phyloP scores from a whole-genome alignment of 2,329 filamentous ascomycete genomes.

The Talaromyces sp. region DNA sequence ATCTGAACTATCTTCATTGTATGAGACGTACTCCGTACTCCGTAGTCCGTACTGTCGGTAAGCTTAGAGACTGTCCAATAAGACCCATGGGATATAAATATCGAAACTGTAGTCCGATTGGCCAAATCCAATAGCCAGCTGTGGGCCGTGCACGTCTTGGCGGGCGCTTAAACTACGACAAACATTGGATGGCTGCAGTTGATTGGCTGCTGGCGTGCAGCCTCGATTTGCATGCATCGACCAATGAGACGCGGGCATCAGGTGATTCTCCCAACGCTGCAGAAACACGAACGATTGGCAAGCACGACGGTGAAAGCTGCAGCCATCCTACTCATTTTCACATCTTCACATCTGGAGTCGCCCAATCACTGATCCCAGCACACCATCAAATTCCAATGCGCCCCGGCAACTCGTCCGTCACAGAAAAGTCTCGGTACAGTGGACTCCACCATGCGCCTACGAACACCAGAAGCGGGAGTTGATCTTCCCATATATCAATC shows the following conservation, averaged over 20 bases:
- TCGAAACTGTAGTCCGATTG: background rate
- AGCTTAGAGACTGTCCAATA: background rate
- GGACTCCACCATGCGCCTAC: constrained; percentile 7
- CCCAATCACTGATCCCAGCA: constrained; percentile 10
- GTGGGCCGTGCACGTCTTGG: constrained; percentile 12
- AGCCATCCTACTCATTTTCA: constrained; percentile 9
- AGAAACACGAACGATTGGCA: constrained; percentile 6
- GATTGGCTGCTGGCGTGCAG: constrained; percentile 1
- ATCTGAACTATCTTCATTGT: too few relatives aligned
- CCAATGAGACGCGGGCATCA: background rate
- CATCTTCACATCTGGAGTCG: constrained; percentile 4
- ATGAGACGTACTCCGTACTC: too few relatives aligned
- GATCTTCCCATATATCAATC: constrained; percentile 5
- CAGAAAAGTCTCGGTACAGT: background rate
- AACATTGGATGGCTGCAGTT: constrained; percentile 1
- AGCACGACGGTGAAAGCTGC: background rate
- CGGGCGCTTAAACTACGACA: constrained; percentile 8
- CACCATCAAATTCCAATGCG: constrained; percentile 2
- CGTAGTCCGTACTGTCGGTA: background rate
- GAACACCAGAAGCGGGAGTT: background rate
- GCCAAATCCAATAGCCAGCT: background rate
- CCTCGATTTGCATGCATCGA: background rate
- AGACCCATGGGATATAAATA: background rate
- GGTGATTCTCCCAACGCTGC: background rate
- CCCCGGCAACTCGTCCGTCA: constrained; percentile 4